Conservation (phyloP, 495 filamentous ascomycete species). For the Massariosphaeria phaeospora region DNA sequence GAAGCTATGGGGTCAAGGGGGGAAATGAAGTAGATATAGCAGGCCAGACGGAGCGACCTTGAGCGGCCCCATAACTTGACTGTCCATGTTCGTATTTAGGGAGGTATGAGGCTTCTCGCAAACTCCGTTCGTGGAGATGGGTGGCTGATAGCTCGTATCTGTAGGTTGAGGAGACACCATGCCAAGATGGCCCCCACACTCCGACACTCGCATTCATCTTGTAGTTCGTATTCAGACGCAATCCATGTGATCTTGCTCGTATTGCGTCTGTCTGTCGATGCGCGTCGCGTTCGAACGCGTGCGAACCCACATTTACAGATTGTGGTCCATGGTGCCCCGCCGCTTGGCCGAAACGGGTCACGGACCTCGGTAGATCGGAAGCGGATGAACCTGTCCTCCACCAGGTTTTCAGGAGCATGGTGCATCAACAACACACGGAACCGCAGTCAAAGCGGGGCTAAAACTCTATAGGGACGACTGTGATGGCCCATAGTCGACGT, state of each 20-base stretch:
- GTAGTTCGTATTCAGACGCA: no score
- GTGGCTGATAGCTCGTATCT: conserved; percentile 18
- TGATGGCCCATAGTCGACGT: conserved; percentile 33
- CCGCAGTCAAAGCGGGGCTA: neutral
- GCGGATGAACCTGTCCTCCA: conserved; percentile 23
- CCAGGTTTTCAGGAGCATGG: conserved; percentile 26
- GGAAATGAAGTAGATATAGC: no score
- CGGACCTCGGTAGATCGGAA: conserved; percentile 14
- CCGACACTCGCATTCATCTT: no score
- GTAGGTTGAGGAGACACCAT: neutral
- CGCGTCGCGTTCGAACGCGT: no score
- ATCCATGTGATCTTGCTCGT: no score
- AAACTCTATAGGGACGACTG: conserved; percentile 23
- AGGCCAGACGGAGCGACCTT: neutral
- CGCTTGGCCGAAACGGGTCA: neutral
- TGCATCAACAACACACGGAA: no score
- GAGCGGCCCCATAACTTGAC: neutral
- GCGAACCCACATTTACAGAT: no score
- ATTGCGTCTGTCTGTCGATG: no score
- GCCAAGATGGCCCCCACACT: no score
- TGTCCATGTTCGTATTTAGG: neutral
- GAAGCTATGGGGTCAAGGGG: no score
- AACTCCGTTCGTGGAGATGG: conserved; percentile 15
- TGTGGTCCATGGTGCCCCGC: no score
- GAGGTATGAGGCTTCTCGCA: conserved; percentile 17